These are phyloP conservation scores for Mycosphaerella sp. DNA, from an alignment of 2,329 filamentous ascomycete genomes.

Conservation along the genomic window DNA sequence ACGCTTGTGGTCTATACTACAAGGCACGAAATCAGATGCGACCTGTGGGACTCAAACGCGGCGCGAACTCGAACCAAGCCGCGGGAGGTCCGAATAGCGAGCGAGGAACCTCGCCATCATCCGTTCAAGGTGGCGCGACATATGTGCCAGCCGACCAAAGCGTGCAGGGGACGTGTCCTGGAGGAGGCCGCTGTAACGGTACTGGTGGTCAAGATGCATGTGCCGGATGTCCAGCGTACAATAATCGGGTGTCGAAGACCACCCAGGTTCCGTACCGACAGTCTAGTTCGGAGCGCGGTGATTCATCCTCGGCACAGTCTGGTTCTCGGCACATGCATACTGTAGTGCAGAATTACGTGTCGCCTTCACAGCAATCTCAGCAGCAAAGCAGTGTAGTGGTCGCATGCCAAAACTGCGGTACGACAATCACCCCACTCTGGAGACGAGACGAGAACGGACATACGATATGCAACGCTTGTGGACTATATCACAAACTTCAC, in stretches of 20 bases:
- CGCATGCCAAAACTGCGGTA: slow-evolving; percentile 94
- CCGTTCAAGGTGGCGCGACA: slow-evolving; percentile 46
- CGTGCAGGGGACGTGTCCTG: slow-evolving; percentile 81
- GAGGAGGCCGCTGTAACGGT: slow-evolving; percentile 90
- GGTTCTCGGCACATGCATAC: slow-evolving; percentile 19
- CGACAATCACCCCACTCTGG: slow-evolving; percentile 95
- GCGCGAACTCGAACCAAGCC: slow-evolving; percentile 35
- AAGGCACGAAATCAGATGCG: slow-evolving; percentile 89
- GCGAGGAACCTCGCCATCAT: slow-evolving; percentile 37
- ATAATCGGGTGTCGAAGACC: slow-evolving; percentile 89
- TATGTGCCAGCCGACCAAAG: slow-evolving; percentile 73
- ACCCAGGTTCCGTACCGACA: slow-evolving; percentile 59
- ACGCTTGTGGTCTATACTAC: slow-evolving; percentile 89
- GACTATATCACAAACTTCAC: slow-evolving; percentile 93
- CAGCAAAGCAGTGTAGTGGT: slow-evolving; percentile 58
- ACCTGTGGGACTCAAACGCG: slow-evolving; percentile 82
- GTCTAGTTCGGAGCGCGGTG: slow-evolving; percentile 13
- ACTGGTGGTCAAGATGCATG: slow-evolving; percentile 93
- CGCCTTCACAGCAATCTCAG: slow-evolving; percentile 18
- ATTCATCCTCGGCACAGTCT: slow-evolving; percentile 4
- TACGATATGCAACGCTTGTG: slow-evolving; percentile 97
- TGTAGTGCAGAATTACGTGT: slow-evolving; percentile 19
- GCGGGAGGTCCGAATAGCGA: slow-evolving; percentile 35
- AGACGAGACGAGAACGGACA: slow-evolving; percentile 88
- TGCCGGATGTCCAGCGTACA: slow-evolving; percentile 92